phyloP scores from a whole-genome alignment of 495 filamentous ascomycete species.

The Aspergillus biplanus region DNA sequence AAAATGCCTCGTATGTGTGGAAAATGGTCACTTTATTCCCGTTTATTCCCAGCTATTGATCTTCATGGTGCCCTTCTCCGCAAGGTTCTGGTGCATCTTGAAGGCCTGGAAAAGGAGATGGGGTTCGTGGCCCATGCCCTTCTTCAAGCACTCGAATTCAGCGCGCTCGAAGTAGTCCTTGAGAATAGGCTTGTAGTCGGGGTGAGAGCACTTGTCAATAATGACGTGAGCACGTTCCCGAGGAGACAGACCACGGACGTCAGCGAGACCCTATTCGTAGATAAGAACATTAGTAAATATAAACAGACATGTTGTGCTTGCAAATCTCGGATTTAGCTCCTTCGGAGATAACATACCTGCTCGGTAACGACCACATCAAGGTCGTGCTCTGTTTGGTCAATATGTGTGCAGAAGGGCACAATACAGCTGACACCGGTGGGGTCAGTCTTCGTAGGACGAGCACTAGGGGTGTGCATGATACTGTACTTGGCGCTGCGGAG shows the following conservation, averaged over 20 bases:
- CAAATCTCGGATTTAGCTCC: not conserved
- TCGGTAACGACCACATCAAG: conserved; percentile 88
- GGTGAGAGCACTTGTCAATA: conserved; percentile 87
- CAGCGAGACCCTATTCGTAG: conserved; percentile 66
- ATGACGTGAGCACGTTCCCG: conserved; percentile 83
- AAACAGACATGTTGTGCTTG: not conserved
- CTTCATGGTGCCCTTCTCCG: conserved; percentile 84
- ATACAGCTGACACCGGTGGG: conserved; percentile 84
- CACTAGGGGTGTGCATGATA: conserved; percentile 91
- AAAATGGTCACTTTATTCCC: not conserved
- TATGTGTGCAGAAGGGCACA: conserved; percentile 89
- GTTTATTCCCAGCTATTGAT: conserved; percentile 59
- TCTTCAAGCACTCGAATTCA: conserved; percentile 83
- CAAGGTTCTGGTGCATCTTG: conserved; percentile 85
- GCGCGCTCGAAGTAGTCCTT: conserved; percentile 84
- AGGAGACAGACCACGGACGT: conserved; percentile 81
- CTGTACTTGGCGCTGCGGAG: conserved; percentile 80
- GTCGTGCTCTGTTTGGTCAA: conserved; percentile 93
- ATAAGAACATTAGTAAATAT: not conserved
- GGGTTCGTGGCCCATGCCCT: conserved; percentile 90
- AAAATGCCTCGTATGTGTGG: too few relatives aligned
- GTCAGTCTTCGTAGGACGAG: conserved; percentile 80
- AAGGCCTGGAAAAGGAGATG: conserved; percentile 83
- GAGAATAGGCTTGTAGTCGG: conserved; percentile 81
- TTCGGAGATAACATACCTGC: conserved; percentile 40